These are phyloP conservation scores for Thalassiosira mediterranea DNA, from an alignment of 352 stramenopile species.

Conservation along the genomic window DNA sequence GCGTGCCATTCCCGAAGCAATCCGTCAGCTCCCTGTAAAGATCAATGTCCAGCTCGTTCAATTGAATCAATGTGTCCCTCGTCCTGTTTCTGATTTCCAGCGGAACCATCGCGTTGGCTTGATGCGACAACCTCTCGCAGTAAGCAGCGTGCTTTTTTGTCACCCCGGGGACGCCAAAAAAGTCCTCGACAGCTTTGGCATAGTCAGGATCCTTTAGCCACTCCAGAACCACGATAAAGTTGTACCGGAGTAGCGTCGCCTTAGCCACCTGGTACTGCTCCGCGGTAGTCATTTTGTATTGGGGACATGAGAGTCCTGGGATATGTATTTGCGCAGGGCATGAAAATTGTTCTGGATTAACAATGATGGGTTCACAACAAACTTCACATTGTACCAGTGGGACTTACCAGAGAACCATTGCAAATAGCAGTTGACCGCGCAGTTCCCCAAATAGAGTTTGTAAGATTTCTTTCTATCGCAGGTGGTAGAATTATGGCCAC, in stretches of 20 bases:
- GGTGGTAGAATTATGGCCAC: conserved; percentile 2
- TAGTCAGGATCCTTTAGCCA: conserved; percentile 41
- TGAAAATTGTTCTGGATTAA: no score
- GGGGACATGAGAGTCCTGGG: not conserved
- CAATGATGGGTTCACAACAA: no score
- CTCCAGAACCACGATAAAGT: conserved; percentile 49
- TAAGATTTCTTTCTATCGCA: conserved; percentile 2
- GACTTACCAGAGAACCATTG: conserved; percentile 47
- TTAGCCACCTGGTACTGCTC: conserved; percentile 33
- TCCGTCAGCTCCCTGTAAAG: conserved; percentile 36
- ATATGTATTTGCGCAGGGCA: no score
- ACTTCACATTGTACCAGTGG: not conserved
- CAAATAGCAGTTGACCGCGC: conserved; percentile 50
- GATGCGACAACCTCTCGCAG: conserved; percentile 31
- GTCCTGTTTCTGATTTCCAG: conserved; percentile 33
- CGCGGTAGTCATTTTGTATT: conserved; percentile 1
- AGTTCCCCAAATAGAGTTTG: conserved; percentile 23
- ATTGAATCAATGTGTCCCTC: conserved; percentile 16
- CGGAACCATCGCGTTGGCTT: conserved; percentile 29
- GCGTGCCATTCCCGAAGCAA: conserved; percentile 18
- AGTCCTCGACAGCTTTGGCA: conserved; percentile 36
- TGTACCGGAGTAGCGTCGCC: conserved; percentile 35
- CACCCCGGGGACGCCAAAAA: conserved; percentile 42
- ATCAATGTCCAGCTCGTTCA: conserved; percentile 34
- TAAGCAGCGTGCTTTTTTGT: conserved; percentile 2